Evolutionary conservation across 495 filamentous ascomycete species (phyloP), one percentile per base, ranked within the genome.

Genomic region (Penicillium canariense): DNA sequence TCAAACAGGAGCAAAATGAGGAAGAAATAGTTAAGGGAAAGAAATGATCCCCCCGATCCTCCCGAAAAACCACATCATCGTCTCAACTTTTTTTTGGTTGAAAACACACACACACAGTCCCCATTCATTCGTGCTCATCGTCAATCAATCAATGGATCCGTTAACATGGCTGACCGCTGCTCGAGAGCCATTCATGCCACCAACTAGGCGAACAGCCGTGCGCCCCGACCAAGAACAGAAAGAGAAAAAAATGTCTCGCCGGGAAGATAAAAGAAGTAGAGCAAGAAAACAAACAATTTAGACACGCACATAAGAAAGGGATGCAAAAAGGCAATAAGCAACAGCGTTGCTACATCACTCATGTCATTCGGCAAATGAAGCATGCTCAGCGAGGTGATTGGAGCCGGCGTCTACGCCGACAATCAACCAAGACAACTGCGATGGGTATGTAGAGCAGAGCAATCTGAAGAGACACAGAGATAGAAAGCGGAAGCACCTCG

Each of bases 401-500:
- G 25, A 34, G 48, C 45, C 48, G 43, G 56, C 50, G 49, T 65
- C 58, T 50, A 67, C 56, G 54, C 64, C 48, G 50, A 56, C 52
- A 56, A 39, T 60, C 56, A 54, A 54, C 50, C 42, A 62, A 58
- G 60, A 56, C 49, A 56, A 60, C 53, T 65, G 64, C 54, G 32
- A 60, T 62, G 64, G 61, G 64, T 67, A 65, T 65, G 64, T 59
- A 61, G 55, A 56, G 61, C 63, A 61, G 55, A 55, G 61, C 61
- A 62, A 57, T 56, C 56, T 62, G 58, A 55, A 64, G 45, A 56
- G 27, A 54, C 42, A 48, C 17, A 30, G 26, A 46, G 10, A 28
- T 27, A 46, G 15, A 28, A 54, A 40, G 51, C 49, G 39, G 32
- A 47, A 57, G 27, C 35, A 56, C 39, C 47, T 39, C 48, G 43